phyloP scores from a whole-genome alignment of 257 asterid genomes.

The Rhazya stricta region DNA sequence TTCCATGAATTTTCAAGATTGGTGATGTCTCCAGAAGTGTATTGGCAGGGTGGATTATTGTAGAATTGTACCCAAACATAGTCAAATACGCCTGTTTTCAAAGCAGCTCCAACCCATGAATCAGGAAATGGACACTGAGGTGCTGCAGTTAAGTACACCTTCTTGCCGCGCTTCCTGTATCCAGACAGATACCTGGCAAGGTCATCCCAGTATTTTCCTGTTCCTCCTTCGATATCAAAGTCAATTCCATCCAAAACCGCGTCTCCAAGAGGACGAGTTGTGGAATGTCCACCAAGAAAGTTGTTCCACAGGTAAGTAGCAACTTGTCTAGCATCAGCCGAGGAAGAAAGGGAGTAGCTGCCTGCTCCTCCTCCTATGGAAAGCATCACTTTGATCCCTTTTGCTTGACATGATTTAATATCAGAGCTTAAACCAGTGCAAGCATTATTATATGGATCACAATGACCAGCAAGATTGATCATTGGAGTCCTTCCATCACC shows the following conservation, averaged over 20 bases:
- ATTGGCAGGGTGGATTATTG: too few relatives aligned
- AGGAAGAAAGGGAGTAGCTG: constrained; percentile 38
- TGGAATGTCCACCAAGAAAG: constrained; percentile 45
- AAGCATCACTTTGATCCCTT: constrained; percentile 46
- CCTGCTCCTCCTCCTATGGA: constrained; percentile 56
- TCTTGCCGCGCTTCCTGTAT: constrained; percentile 34
- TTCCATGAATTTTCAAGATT: constrained; percentile 40
- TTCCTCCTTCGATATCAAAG: constrained; percentile 53
- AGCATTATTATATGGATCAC: constrained; percentile 43
- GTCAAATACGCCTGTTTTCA: constrained; percentile 54
- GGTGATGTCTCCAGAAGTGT: constrained; percentile 19
- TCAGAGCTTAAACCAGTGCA: constrained; percentile 42
- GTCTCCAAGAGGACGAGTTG: constrained; percentile 40
- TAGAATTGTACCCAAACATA: constrained; percentile 62
- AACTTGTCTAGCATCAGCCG: constrained; percentile 40
- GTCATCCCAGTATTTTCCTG: constrained; percentile 44
- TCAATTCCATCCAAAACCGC: constrained; percentile 56
- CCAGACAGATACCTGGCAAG: constrained; percentile 35
- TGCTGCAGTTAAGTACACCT: constrained; percentile 41
- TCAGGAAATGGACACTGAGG: constrained; percentile 69
- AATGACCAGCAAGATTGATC: constrained; percentile 56
- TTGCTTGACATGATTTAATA: constrained; percentile 38
- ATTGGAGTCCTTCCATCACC: constrained; percentile 46
- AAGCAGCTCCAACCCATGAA: constrained; percentile 45
- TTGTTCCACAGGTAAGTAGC: constrained; percentile 50